phyloP scores from a whole-genome alignment of 139 green algal species.

The Picochlorum sp. region DNA sequence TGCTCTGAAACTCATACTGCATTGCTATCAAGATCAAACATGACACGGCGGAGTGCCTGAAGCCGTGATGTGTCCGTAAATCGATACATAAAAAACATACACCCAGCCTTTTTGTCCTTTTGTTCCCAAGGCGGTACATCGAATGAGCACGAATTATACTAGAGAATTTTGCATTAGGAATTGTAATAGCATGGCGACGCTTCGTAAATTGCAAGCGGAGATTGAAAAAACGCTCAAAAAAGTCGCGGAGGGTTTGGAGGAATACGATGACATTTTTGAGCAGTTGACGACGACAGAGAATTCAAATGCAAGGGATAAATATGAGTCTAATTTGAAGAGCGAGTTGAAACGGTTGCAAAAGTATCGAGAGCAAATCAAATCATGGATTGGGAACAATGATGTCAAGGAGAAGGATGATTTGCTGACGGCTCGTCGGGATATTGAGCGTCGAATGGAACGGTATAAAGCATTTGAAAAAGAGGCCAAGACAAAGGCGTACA shows the following conservation, averaged over 20 bases:
- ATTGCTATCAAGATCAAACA: too few relatives aligned
- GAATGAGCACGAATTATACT: too few relatives aligned
- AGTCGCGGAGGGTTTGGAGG: constrained; percentile 88
- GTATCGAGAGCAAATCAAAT: constrained; percentile 96
- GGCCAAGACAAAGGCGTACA: constrained; percentile 94
- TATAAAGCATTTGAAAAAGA: constrained; percentile 97
- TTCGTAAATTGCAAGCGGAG: constrained; percentile 84
- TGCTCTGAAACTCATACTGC: too few relatives aligned
- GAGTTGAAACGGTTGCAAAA: constrained; percentile 99
- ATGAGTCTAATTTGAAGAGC: constrained; percentile 96
- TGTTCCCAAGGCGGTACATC: too few relatives aligned
- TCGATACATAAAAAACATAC: too few relatives aligned
- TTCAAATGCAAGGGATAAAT: constrained; percentile 88
- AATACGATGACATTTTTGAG: constrained; percentile 34
- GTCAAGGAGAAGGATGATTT: constrained; percentile 95
- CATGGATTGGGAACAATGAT: constrained; percentile 82
- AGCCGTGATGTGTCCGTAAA: too few relatives aligned
- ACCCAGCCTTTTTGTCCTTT: too few relatives aligned
- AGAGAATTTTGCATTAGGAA: too few relatives aligned
- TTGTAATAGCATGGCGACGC: constrained; percentile 48
- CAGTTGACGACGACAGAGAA: constrained; percentile 91
- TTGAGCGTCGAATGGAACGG: constrained; percentile 95
- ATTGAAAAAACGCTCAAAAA: constrained; percentile 93
- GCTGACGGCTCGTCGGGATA: constrained; percentile 71
- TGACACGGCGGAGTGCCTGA: too few relatives aligned